Conservation (phyloP, 2,329 filamentous ascomycete genomes). For the Monilinia aucupariae region DNA sequence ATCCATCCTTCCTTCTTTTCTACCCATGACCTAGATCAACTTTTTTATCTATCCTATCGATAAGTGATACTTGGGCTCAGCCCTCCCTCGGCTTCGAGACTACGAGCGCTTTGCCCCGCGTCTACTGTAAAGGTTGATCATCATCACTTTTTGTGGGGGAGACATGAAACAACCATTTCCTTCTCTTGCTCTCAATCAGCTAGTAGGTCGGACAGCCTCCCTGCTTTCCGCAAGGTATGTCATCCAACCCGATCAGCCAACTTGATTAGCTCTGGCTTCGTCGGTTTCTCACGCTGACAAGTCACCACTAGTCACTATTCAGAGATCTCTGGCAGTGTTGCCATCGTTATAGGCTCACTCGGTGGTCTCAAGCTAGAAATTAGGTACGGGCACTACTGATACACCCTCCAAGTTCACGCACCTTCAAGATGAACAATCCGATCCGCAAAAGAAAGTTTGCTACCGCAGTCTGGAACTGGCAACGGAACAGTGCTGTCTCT, state of each 20-base stretch:
- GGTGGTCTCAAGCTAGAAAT: background rate
- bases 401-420: background rate
- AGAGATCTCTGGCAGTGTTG: background rate
- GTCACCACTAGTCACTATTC: constrained; percentile 3
- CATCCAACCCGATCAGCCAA: background rate
- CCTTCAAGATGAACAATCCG: background rate
- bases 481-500: constrained; percentile 3
- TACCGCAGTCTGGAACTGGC: background rate
- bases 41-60: constrained; percentile 14
- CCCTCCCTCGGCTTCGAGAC: constrained; percentile 12
- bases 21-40: background rate
- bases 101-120: constrained; percentile 17
- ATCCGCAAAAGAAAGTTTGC: constrained; percentile 4
- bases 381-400: background rate
- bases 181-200: background rate
- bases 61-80: constrained; percentile 13
- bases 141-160: constrained; percentile 13
- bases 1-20: constrained; percentile 11
- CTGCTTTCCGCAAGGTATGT: constrained; percentile 2
- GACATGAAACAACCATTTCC: constrained; percentile 12
- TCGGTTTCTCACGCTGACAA: constrained; percentile 2
- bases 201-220: constrained; percentile 8
- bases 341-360: constrained; percentile 4
- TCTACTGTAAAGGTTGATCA: constrained; percentile 12
- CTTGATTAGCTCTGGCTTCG: background rate